These are phyloP conservation scores for Trichoderma sp. DNA, from an alignment of 2,329 filamentous ascomycete genomes.

Conservation along the genomic window DNA sequence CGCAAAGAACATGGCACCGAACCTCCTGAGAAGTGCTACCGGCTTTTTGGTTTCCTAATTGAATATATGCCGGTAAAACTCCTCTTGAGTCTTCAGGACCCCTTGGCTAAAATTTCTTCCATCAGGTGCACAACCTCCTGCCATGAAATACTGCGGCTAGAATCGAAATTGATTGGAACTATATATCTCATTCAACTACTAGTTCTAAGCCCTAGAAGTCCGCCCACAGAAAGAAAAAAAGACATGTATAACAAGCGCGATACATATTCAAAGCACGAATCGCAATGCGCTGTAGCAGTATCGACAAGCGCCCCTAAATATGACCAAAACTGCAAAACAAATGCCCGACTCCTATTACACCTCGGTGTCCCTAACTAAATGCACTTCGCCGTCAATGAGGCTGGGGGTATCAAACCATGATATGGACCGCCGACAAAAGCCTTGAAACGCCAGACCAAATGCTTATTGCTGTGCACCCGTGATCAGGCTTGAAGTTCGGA, in stretches of 20 bases:
- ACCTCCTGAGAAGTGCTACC: not conserved
- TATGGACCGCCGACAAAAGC: conserved; percentile 22
- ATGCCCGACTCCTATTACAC: conserved; percentile 22
- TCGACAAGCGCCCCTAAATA: conserved; percentile 14
- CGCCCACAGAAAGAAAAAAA: conserved; percentile 10
- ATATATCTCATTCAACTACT: conserved; percentile 8
- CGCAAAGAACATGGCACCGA: not conserved
- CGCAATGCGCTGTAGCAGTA: conserved; percentile 14
- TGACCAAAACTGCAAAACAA: conserved; percentile 19
- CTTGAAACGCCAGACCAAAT: conserved; percentile 22
- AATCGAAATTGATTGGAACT: not conserved
- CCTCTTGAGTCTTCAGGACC: conserved; percentile 14
- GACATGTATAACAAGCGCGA: conserved; percentile 12
- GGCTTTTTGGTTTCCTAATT: conserved; percentile 15
- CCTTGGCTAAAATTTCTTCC: conserved; percentile 23
- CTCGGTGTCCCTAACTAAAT: conserved; percentile 20
- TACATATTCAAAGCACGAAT: conserved; percentile 20
- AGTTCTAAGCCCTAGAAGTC: conserved; percentile 19
- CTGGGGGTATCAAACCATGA: conserved; percentile 23
- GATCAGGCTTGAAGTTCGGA: conserved; percentile 51
- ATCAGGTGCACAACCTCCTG: conserved; percentile 6
- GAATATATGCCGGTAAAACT: conserved; percentile 22
- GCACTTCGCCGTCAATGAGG: conserved; percentile 18
- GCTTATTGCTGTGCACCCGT: conserved; percentile 23
- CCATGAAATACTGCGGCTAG: not conserved